Evolutionary conservation across 2,329 filamentous ascomycete genomes (phyloP).

Genomic region (Aspergillus uvarum): DNA sequence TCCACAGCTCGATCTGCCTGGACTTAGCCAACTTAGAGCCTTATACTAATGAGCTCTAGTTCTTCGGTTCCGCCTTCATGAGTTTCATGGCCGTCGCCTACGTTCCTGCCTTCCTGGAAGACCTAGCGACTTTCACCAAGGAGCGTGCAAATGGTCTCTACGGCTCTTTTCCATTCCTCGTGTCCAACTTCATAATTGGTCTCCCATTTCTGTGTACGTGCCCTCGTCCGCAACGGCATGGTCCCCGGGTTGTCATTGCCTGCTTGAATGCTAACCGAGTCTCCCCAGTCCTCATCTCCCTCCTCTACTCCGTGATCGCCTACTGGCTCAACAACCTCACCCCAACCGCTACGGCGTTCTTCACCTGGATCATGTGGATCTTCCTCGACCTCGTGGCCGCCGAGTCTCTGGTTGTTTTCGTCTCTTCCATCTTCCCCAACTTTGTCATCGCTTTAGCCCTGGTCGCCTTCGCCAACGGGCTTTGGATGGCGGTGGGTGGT

Average conservation of each 20-base stretch:
- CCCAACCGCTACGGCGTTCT: conserved; percentile 65
- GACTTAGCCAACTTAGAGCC: background rate
- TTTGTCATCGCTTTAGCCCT: conserved; percentile 79
- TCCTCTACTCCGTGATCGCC: conserved; percentile 71
- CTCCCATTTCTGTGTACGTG: conserved; percentile 69
- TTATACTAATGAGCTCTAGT: conserved; percentile 34
- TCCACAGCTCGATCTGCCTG: background rate
- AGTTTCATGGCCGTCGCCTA: conserved; percentile 83
- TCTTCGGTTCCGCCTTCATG: conserved; percentile 74
- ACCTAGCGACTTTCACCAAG: conserved; percentile 69
- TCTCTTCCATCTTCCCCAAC: conserved; percentile 70
- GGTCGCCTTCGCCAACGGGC: conserved; percentile 79
- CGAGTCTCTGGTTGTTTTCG: conserved; percentile 76
- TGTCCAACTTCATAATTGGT: conserved; percentile 80
- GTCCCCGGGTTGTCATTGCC: no score
- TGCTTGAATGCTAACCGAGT: background rate
- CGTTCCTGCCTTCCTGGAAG: conserved; percentile 79
- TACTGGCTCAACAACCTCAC: conserved; percentile 82
- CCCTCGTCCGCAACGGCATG: background rate
- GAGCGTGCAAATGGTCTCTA: conserved; percentile 81
- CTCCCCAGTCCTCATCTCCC: conserved; percentile 62
- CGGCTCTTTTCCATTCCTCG: conserved; percentile 67
- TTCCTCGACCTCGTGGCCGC: conserved; percentile 81
- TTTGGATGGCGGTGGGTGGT: conserved; percentile 85
- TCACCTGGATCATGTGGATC: conserved; percentile 78